Conservation (phyloP, 2,329 filamentous ascomycete species). For the Colletotrichum cuscutae region DNA sequence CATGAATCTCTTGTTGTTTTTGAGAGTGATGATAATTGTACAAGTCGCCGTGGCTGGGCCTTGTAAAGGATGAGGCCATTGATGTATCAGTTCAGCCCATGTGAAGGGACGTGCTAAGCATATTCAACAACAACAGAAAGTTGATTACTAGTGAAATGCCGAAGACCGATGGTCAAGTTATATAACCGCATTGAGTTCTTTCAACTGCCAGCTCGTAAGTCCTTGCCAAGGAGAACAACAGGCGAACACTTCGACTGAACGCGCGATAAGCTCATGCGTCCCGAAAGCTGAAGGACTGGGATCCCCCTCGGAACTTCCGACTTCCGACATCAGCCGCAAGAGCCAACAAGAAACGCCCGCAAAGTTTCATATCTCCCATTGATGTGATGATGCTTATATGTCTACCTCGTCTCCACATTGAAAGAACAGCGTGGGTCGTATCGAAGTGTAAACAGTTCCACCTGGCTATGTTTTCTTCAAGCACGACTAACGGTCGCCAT, state of each 20-base stretch:
- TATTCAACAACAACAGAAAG: too few species aligned
- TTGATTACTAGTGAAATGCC: background rate
- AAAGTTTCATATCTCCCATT: background rate
- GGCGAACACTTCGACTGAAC: background rate
- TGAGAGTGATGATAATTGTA: background rate
- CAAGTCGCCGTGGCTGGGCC: background rate
- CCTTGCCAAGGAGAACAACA: background rate
- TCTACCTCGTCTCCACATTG: background rate
- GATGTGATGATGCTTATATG: slow-evolving; percentile 8
- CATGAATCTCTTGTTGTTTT: background rate
- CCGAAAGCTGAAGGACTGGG: background rate
- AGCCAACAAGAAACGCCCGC: background rate
- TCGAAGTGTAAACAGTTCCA: background rate
- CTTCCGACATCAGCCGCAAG: background rate
- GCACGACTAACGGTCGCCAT: background rate
- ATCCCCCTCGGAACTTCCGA: background rate
- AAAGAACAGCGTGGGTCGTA: background rate
- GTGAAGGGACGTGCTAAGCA: background rate
- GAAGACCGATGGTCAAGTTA: background rate
- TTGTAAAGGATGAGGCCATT: background rate
- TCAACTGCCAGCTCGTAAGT: background rate
- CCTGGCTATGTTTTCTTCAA: background rate
- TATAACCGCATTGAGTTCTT: background rate
- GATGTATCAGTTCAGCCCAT: background rate
- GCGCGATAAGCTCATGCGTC: background rate